A percentile compares a stretch with the other conserved stretches of the same genome.
Conservation (phyloP, 2,329 filamentous ascomycete species). For the Sporothrix protearum region DNA sequence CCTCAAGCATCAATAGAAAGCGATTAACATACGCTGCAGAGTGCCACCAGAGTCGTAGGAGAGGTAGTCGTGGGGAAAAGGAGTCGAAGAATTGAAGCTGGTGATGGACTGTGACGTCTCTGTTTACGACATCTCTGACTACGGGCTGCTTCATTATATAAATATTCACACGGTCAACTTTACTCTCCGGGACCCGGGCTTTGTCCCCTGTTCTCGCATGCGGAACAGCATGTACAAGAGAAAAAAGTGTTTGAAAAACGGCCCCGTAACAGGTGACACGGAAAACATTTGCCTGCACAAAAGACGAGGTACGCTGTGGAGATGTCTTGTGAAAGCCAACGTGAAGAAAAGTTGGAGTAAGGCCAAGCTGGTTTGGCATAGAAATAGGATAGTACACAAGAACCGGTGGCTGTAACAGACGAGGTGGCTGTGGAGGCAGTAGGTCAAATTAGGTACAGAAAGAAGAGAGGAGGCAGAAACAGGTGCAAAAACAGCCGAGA, state of each 20-base stretch:
- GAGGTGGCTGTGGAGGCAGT: background rate
- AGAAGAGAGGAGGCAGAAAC: background rate
- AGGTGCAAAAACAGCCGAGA: background rate
- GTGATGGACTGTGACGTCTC: background rate
- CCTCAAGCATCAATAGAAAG: background rate
- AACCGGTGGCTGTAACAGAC: background rate
- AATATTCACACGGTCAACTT: background rate
- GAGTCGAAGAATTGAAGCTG: no score
- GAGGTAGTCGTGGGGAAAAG: constrained; percentile 16
- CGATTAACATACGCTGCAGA: background rate
- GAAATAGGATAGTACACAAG: constrained; percentile 7
- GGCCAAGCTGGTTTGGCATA: background rate
- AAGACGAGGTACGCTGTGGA: background rate
- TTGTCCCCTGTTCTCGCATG: background rate
- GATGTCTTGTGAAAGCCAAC: background rate
- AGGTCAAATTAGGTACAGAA: background rate
- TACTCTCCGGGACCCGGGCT: background rate
- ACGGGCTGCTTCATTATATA: background rate
- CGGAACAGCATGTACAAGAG: background rate
- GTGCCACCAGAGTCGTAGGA: constrained; percentile 13
- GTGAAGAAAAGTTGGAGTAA: background rate
- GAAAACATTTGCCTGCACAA: constrained; percentile 7
- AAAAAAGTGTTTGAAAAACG: background rate
- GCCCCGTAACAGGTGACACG: background rate
- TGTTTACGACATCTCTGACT: background rate